Evolutionary conservation across 2,329 filamentous ascomycete species (phyloP).

Genomic region (Cucurbitaria berberidis): DNA sequence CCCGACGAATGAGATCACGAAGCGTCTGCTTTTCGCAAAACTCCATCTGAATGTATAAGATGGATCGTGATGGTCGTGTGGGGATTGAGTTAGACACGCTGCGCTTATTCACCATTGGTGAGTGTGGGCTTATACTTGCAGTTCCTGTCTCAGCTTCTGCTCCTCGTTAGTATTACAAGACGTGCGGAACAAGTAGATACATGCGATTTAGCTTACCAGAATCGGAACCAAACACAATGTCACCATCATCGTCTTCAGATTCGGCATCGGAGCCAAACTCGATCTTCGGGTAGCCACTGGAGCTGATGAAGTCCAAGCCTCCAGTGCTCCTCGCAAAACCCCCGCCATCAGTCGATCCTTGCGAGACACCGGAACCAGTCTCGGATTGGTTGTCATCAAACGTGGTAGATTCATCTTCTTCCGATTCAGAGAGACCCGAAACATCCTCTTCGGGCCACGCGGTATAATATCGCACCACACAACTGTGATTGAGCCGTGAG

Average conservation of each 20-base stretch:
- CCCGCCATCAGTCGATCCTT: conserved; percentile 45
- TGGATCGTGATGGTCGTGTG: conserved; percentile 65
- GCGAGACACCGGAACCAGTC: conserved; percentile 35
- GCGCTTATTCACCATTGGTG: conserved; percentile 45
- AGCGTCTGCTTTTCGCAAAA: conserved; percentile 95
- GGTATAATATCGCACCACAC: conserved; percentile 88
- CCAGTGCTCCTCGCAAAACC: conserved; percentile 77
- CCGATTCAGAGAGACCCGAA: conserved; percentile 51
- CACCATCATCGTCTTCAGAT: conserved; percentile 46
- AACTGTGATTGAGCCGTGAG: conserved; percentile 90
- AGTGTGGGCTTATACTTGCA: conserved; percentile 37
- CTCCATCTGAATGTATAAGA: conserved; percentile 98
- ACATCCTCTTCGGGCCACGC: conserved; percentile 86
- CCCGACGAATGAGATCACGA: conserved; percentile 81
- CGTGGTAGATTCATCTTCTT: conserved; percentile 38
- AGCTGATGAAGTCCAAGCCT: conserved; percentile 87
- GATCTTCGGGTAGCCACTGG: conserved; percentile 75
- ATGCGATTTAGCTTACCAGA: conserved; percentile 31
- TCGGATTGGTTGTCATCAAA: conserved; percentile 37
- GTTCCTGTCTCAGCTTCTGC: conserved; percentile 56
- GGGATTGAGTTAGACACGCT: conserved; percentile 56
- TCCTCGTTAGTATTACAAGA: conserved; percentile 12
- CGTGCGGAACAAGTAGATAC: background rate
- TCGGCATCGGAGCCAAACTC: conserved; percentile 73
- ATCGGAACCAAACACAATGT: conserved; percentile 48